Evolutionary conservation across 495 filamentous ascomycete genomes (phyloP), one percentile per base, ranked within the genome.

Genomic region (Xanthoparmelia taractica): DNA sequence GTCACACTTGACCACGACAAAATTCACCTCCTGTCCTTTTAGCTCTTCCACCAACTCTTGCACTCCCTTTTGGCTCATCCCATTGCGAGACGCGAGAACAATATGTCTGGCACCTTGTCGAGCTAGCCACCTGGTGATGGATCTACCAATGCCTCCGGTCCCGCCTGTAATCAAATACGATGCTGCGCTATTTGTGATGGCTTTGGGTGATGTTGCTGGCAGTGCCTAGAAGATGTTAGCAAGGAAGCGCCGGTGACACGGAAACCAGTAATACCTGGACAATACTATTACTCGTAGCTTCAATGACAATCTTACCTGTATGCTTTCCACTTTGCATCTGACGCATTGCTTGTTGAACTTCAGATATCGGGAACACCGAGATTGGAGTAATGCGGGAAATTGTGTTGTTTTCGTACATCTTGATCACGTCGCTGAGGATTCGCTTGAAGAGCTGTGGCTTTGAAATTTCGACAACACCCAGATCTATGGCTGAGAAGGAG

Each of bases 81-180:
- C 52, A 13, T 29, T 56, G 5, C 84, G 74, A 2, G 83, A 84
- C 18, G 84, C 73, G 8, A 84, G 74, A 20, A 83, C 73, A n/a
- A 87, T 66, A 59, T 78, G 72, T 36, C 72, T 72, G 15, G 83
- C 84, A 8, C 83, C 84, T 34, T 77, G 75, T 27, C 73, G 68
- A 8, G 79, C 78, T 77, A 87, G 81, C 80, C 80, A 84, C 0
- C 71, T 71, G 1, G 79, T 68, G 54, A 86, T 73, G 52, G 76
- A 75, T 56, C 78, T 70, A 15, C 83, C 83, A 11, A 87, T 71
- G 43, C 83, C 84, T n/a, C 83, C 84, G 6, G 83, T 76, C 23
- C 84, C 82, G 23, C 84, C 83, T 59, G 80, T 74, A 15, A 87
- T 68, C 23, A 87, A 70, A 67, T 86, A 86, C 0, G 81, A 76